Percentiles rank a stretch among this genome's conserved stretches.
Evolutionary conservation across 805 yeast species (phyloP).

Genomic region (Hanseniaspora clermontiae): DNA sequence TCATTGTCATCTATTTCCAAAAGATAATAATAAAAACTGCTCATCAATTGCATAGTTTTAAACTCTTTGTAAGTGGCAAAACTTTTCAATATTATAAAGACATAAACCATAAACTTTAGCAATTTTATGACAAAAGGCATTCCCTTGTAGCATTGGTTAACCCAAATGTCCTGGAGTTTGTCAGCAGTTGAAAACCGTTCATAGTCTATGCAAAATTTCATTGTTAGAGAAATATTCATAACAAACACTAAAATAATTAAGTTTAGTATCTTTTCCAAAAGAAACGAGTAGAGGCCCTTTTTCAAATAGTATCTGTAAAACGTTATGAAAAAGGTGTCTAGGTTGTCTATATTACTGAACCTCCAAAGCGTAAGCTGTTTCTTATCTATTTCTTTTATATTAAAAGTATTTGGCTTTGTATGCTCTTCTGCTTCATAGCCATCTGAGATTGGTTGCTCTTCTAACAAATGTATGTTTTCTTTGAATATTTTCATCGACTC

Average conservation of each 20-base stretch:
- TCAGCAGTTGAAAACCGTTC: constrained; percentile 29
- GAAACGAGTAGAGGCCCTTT: constrained; percentile 71
- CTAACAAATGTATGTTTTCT: constrained; percentile 12
- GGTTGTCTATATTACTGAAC: constrained; percentile 91
- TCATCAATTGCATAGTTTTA: constrained; percentile 57
- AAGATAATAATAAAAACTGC: constrained; percentile 60
- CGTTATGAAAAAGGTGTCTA: constrained; percentile 75
- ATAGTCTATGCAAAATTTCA: constrained; percentile 72
- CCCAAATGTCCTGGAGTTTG: constrained; percentile 28
- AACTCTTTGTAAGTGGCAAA: constrained; percentile 50
- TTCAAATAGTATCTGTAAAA: constrained; percentile 75
- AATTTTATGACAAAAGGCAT: constrained; percentile 43
- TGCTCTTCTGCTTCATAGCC: neutral
- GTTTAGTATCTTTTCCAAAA: constrained; percentile 52
- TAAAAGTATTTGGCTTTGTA: constrained; percentile 22
- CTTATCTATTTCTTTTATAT: constrained; percentile 36
- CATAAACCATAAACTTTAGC: constrained; percentile 48
- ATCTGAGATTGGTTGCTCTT: constrained; percentile 4
- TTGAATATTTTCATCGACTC: constrained; percentile 11
- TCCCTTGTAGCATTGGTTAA: constrained; percentile 31
- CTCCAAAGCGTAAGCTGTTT: constrained; percentile 78
- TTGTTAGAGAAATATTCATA: constrained; percentile 61
- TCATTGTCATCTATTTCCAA: constrained; percentile 67
- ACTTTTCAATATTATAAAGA: constrained; percentile 40
- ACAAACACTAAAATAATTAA: constrained; percentile 67